Conservation (phyloP, 768 basidiomycete species). For the Strobilomyces confusus region DNA sequence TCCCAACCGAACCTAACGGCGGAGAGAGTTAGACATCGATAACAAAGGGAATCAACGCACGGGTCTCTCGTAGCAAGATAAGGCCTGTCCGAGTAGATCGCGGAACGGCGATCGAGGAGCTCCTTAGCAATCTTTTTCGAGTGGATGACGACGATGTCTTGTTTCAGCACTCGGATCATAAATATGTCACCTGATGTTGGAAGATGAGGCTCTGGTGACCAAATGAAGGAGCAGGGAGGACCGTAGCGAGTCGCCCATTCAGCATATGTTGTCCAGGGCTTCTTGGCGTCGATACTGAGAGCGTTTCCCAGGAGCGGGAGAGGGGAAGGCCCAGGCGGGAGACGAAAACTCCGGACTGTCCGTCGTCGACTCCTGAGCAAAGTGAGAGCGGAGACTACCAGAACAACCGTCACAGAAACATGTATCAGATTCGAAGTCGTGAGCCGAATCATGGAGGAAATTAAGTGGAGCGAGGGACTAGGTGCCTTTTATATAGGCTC, state of each 20-base stretch:
- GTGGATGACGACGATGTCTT: constrained; percentile 25
- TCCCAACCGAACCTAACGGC: constrained; percentile 19
- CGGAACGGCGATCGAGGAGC: constrained; percentile 24
- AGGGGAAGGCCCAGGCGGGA: constrained; percentile 17
- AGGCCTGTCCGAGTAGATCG: constrained; percentile 27
- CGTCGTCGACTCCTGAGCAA: constrained; percentile 3
- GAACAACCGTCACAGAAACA: neutral
- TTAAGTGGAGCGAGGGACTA: neutral
- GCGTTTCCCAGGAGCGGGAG: constrained; percentile 19
- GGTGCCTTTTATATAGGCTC: neutral
- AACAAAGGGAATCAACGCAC: constrained; percentile 3
- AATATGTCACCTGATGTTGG: constrained; percentile 15
- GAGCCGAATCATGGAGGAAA: constrained; percentile 1
- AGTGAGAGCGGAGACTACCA: neutral
- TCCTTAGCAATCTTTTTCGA: constrained; percentile 25
- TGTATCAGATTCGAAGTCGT: neutral
- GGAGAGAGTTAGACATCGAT: neutral
- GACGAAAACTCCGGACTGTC: neutral
- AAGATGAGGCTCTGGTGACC: neutral
- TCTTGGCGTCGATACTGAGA: constrained; percentile 13
- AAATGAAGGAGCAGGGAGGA: neutral
- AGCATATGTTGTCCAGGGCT: constrained; percentile 20
- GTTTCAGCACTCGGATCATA: constrained; percentile 17
- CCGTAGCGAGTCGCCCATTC: constrained; percentile 18
- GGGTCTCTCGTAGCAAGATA: constrained; percentile 13